Evolutionary conservation across 805 yeast genomes (phyloP).

Genomic region (Blastobotrys parvus): DNA sequence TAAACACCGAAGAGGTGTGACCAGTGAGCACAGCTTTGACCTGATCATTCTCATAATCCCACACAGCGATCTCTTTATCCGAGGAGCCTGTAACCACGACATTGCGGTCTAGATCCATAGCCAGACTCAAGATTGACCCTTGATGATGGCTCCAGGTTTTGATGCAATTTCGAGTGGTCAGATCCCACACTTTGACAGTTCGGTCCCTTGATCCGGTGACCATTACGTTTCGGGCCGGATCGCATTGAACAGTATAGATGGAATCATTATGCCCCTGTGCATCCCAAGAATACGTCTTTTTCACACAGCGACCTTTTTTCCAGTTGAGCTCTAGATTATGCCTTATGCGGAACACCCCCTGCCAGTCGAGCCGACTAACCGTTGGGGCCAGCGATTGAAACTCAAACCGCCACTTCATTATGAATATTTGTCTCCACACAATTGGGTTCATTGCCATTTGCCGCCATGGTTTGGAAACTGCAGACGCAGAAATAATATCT

Average conservation of each 20-base stretch:
- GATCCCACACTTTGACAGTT: slow-evolving; percentile 29
- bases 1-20: slow-evolving; percentile 25
- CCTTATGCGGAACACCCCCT: slow-evolving; percentile 4
- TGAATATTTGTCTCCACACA: slow-evolving; percentile 20
- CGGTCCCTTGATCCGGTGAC: slow-evolving; percentile 65
- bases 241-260: slow-evolving; percentile 71
- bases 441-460: slow-evolving; percentile 8
- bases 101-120: slow-evolving; percentile 20
- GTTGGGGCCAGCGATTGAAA: background rate
- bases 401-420: slow-evolving; percentile 1
- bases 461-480: slow-evolving; percentile 19
- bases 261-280: slow-evolving; percentile 57
- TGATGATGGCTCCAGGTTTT: slow-evolving; percentile 19
- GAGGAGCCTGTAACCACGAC: slow-evolving; percentile 29
- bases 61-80: slow-evolving; percentile 27
- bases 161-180: slow-evolving; percentile 15
- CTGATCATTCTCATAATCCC: slow-evolving; percentile 17
- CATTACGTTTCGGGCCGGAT: slow-evolving; percentile 37
- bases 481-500: slow-evolving; percentile 13
- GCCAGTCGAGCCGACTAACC: slow-evolving; percentile 4
- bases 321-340: slow-evolving; percentile 9
- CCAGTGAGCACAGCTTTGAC: slow-evolving; percentile 1
- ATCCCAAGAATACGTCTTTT: slow-evolving; percentile 2
- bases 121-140: slow-evolving; percentile 28
- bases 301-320: slow-evolving; percentile 4